Conservation (phyloP, 2,329 filamentous ascomycete genomes). For the Emydomyces testavorans region DNA sequence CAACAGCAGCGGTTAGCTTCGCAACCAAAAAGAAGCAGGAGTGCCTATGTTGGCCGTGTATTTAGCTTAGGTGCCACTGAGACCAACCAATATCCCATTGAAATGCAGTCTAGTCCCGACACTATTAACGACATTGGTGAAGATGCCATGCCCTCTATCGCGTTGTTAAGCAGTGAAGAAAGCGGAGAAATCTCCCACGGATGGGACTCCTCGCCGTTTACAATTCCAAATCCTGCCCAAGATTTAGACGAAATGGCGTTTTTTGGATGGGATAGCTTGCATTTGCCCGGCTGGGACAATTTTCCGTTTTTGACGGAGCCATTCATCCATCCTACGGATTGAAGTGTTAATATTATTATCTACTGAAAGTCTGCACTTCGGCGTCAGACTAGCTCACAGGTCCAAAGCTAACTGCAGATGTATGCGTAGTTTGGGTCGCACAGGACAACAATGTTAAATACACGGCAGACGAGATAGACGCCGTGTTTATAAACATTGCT, state of each 20-base stretch:
- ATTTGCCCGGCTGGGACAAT: constrained; percentile 28
- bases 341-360: not conserved
- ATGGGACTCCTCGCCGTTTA: not conserved
- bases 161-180: not conserved
- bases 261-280: constrained; percentile 27
- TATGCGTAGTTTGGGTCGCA: no score
- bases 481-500: no score
- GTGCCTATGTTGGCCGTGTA: constrained; percentile 28
- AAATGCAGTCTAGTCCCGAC: not conserved
- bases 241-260: constrained; percentile 17
- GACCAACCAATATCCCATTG: not conserved
- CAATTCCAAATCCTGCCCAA: not conserved
- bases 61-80: constrained; percentile 24
- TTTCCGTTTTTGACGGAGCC: constrained; percentile 22
- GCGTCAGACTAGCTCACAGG: not conserved
- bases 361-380: not conserved
- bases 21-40: constrained; percentile 21
- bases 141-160: constrained; percentile 10
- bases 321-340: not conserved
- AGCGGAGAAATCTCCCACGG: not conserved
- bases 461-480: no score
- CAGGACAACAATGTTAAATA: no score
- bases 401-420: not conserved
- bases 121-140: not conserved
- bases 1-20: constrained; percentile 29